These are phyloP conservation scores for Trichoderma semiorbis DNA, from an alignment of 2,329 filamentous ascomycete species.

Conservation along the genomic window DNA sequence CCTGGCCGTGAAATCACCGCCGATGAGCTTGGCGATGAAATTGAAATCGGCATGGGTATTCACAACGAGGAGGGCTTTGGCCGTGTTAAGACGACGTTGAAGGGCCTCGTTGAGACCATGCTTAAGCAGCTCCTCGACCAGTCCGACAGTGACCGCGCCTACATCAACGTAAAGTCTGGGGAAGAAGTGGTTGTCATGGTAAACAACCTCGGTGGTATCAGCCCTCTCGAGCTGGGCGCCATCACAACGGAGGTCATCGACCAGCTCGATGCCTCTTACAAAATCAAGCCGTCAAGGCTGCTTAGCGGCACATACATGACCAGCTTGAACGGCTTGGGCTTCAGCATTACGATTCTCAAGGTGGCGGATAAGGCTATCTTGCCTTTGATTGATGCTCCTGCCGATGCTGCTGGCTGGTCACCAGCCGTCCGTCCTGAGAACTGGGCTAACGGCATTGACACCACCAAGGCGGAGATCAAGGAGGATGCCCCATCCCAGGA, in stretches of 20 bases:
- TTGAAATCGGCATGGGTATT: slow-evolving; percentile 48
- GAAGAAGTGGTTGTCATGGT: slow-evolving; percentile 33
- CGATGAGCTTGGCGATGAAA: slow-evolving; percentile 47
- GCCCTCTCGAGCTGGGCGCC: slow-evolving; percentile 23
- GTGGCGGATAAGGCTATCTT: slow-evolving; percentile 52
- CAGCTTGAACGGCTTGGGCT: slow-evolving; percentile 67
- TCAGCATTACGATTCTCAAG: slow-evolving; percentile 56
- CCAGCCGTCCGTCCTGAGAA: slow-evolving; percentile 18
- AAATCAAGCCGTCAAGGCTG: slow-evolving; percentile 46
- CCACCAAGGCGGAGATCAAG: slow-evolving; percentile 9
- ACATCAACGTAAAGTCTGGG: slow-evolving; percentile 41
- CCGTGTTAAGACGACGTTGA: slow-evolving; percentile 45
- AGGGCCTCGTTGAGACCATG: slow-evolving; percentile 57
- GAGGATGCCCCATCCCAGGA: background rate
- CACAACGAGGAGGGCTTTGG: slow-evolving; percentile 37
- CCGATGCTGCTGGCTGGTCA: slow-evolving; percentile 65
- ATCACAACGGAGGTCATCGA: slow-evolving; percentile 22
- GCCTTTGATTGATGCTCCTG: slow-evolving; percentile 63
- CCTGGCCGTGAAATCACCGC: slow-evolving; percentile 40
- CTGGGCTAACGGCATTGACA: slow-evolving; percentile 19
- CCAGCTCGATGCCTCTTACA: slow-evolving; percentile 20
- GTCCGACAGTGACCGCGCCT: slow-evolving; percentile 51
- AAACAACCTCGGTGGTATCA: slow-evolving; percentile 25
- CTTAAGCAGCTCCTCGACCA: slow-evolving; percentile 58
- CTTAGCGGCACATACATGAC: slow-evolving; percentile 60